Conservation (phyloP, 495 filamentous ascomycete genomes). For the Penicillium taxi region DNA sequence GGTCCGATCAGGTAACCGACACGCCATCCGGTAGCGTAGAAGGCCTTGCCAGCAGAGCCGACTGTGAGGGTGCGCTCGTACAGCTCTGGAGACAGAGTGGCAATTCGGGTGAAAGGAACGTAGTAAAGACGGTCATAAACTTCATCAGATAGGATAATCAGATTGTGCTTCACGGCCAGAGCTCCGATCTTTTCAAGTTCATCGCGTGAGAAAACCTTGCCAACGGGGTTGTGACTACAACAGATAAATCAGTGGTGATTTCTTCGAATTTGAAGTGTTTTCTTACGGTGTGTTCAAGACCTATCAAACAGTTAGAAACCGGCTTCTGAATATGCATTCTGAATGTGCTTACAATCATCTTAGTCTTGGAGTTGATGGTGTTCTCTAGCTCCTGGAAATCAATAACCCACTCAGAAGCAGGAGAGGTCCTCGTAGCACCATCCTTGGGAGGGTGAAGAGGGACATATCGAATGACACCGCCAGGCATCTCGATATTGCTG, state of each 20-base stretch:
- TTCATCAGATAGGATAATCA: conserved; percentile 93
- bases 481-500: conserved; percentile 95
- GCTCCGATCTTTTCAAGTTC: conserved; percentile 83
- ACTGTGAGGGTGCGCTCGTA: conserved; percentile 84
- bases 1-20: conserved; percentile 93
- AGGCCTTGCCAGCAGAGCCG: conserved; percentile 93
- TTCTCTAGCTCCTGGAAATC: conserved; percentile 76
- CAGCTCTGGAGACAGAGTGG: conserved; percentile 79
- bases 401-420: conserved; percentile 80
- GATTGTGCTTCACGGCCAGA: conserved; percentile 86
- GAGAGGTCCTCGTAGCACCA: conserved; percentile 68
- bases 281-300: conserved; percentile 40
- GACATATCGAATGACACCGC: conserved; percentile 88
- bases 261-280: background rate
- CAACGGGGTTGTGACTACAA: conserved; percentile 84
- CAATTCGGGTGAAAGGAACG: conserved; percentile 85
- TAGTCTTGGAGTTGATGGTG: conserved; percentile 77
- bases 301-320: conserved; percentile 8
- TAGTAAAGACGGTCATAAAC: conserved; percentile 96
- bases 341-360: conserved; percentile 73
- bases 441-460: conserved; percentile 85
- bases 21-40: conserved; percentile 95
- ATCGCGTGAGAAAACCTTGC: conserved; percentile 79
- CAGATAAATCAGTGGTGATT: conserved; percentile 2
- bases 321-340: background rate